These are phyloP conservation scores for Colletotrichum cordylinicola DNA, from an alignment of 2,329 filamentous ascomycete genomes.

Conservation along the genomic window DNA sequence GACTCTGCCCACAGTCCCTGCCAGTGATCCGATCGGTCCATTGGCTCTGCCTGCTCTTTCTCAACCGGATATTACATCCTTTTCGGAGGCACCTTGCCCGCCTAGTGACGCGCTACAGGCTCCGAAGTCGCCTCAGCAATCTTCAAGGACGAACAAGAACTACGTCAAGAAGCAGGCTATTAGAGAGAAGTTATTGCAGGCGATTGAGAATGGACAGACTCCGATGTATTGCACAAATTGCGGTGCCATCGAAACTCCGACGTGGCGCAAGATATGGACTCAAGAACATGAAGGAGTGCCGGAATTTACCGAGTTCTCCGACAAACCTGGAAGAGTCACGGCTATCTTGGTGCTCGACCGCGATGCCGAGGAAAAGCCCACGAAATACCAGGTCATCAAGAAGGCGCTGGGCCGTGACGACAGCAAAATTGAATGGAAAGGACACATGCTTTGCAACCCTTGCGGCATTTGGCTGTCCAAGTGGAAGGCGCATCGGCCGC, in stretches of 20 bases:
- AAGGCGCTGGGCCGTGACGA: slow-evolving; percentile 69
- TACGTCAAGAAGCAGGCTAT: slow-evolving; percentile 67
- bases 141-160: slow-evolving; percentile 65
- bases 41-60: slow-evolving; percentile 36
- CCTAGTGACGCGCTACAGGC: slow-evolving; percentile 46
- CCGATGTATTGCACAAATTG: slow-evolving; percentile 92
- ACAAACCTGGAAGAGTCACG: slow-evolving; percentile 75
- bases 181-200: slow-evolving; percentile 63
- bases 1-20: slow-evolving; percentile 38
- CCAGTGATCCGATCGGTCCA: slow-evolving; percentile 31
- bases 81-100: slow-evolving; percentile 46
- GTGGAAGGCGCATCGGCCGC: slow-evolving; percentile 82
- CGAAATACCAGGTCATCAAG: slow-evolving; percentile 77
- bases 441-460: slow-evolving; percentile 88
- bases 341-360: slow-evolving; percentile 73
- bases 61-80: slow-evolving; percentile 14
- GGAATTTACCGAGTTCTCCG: slow-evolving; percentile 72
- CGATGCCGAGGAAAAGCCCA: slow-evolving; percentile 67
- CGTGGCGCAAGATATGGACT: slow-evolving; percentile 93
- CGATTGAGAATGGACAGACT: slow-evolving; percentile 80
- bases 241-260: slow-evolving; percentile 93
- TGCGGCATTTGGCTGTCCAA: slow-evolving; percentile 96
- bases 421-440: slow-evolving; percentile 71
- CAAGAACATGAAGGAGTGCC: slow-evolving; percentile 76
- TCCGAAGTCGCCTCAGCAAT: slow-evolving; percentile 40